phyloP scores from a whole-genome alignment of 2,329 filamentous ascomycete genomes.

The Coleophoma cylindrospora region DNA sequence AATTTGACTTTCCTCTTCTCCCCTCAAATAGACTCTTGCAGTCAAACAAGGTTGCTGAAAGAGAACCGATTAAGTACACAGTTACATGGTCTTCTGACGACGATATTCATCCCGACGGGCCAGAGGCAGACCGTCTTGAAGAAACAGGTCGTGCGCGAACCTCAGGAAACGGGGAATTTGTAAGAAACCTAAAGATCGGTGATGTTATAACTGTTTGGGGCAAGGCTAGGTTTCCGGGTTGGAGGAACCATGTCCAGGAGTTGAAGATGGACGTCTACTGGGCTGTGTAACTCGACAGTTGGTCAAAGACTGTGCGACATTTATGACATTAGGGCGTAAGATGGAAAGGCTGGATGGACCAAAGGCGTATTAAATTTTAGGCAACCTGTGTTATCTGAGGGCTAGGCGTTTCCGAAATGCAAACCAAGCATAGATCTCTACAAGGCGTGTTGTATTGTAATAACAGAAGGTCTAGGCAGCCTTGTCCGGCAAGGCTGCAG shows the following conservation, averaged over 20 bases:
- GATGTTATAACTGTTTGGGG: constrained; percentile 59
- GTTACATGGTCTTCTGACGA: constrained; percentile 52
- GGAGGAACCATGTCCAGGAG: constrained; percentile 45
- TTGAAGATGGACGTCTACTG: constrained; percentile 54
- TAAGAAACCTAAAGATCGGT: constrained; percentile 49
- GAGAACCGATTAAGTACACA: constrained; percentile 32
- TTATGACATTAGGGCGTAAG: too few relatives aligned
- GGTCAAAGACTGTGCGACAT: too few relatives aligned
- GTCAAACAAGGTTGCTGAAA: constrained; percentile 42
- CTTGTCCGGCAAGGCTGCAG: too few relatives aligned
- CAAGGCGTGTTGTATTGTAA: too few relatives aligned
- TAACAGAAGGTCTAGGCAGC: too few relatives aligned
- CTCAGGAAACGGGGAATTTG: constrained; percentile 49
- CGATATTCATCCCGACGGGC: constrained; percentile 36
- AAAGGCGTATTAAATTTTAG: too few relatives aligned
- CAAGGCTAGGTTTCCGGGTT: constrained; percentile 49
- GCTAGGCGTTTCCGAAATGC: too few relatives aligned
- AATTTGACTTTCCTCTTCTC: constrained; percentile 29
- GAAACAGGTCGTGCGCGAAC: constrained; percentile 42
- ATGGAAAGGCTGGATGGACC: too few relatives aligned
- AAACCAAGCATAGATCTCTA: too few relatives aligned
- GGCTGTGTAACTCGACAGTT: constrained; percentile 28
- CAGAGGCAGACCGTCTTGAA: constrained; percentile 28
- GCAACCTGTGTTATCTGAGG: too few relatives aligned
- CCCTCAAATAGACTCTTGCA: constrained; percentile 29